Base-by-base conservation (phyloP, 805 yeast genomes). In the Kluyveromyces siamensis region DNA sequence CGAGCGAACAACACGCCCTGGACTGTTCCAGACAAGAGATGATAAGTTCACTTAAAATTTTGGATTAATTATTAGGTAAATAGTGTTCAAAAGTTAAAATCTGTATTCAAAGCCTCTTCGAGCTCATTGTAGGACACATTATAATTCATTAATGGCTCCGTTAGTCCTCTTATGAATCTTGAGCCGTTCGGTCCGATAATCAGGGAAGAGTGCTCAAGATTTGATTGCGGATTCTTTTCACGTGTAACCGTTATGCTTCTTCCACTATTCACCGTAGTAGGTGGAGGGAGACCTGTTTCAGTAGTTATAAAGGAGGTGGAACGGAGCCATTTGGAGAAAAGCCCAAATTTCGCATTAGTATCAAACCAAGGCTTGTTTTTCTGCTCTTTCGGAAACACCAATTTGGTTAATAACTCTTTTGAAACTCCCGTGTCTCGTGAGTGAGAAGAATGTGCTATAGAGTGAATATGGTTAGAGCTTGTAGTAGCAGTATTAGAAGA, bases 81-180 rank as follows among this genome's bases (percentile, higher is more conserved):
- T 41, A n/a, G 21, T 40, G 45, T 14, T 46, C 48, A 51, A 19
- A 54, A 44, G n/a, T 55, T 41, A 19, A 63, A 48, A 37, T 63
- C 63, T 5, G 67, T 61, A 46, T 57, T 56, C 37, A 64, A 49
- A 4, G 68, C 68, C 30, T 63, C 66, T 19, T 51, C 53, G 11
- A 64, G 50, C 33, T 62, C 67, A 17, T 57, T 54, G 37, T 55
- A 56, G 13, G 58, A 52, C 16, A 63, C 51, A 25, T 42, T 48
- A 36, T 55, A 49, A 39, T 54, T 52, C 8, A 59, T 43, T 7
- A 51, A 42, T 9, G 62, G 60, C n/a, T 51, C 51, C 27, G 50
- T 46, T 2, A 49, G 45, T 4, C 46, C 47, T 8, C 47, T 47
- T 7, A 50, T 44, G 37, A 50, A 50, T 38, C 39, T 48, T 4